Evolutionary conservation across 768 basidiomycete species (phyloP), one percentile per base, ranked within the genome.

Genomic region (Xerocomus brunneocitrinus): DNA sequence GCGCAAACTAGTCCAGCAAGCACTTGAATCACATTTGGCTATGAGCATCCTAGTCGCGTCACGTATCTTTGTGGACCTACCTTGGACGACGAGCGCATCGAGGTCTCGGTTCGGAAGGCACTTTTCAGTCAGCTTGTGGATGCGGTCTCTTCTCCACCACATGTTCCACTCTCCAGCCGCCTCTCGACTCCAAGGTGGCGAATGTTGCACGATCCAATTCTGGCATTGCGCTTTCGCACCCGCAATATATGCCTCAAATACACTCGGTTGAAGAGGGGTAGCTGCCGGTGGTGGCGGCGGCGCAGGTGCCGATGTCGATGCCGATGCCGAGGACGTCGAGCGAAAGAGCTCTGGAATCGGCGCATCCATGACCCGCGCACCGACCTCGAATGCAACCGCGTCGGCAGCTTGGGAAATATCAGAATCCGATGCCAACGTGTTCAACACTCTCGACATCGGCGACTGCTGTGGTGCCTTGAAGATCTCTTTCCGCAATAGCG

Each of bases 1-100:
- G 84, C 81, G 54, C 83, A 86, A 7, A 80, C 76, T 8, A 93
- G 73, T 46, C 79, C 76, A 1, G 86, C 79, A 4, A 94, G 73
- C 5, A 82, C 90, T 91, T 59, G 7, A 39, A 16, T 13, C 9
- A 7, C 8, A 40, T 38, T 39, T 19, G 22, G 22, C 4, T 9
- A 25, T 41, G 2, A 41, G 24, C 39, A 24, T 5, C 9, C 22
- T 14, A 12, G 19, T 12, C 12, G 10, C 14, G 24, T 24, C 40
- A 25, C 22, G 3, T 5, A 41, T 25, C 1, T 41, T 13, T 41
- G 12, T 25, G 14, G 3, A 28, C 42, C 8, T 51, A 89, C 89
- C 83, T 72, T 87, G 78, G 40, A 87, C 66, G 13, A 81, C 70
- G 22, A 83, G 74, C 0, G 80, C 76, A 61, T 88, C 86, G 38